A percentile compares a stretch with the other conserved stretches of the same genome.
Conservation (phyloP, 345 rosid genomes). For the Corymbia maculata region DNA sequence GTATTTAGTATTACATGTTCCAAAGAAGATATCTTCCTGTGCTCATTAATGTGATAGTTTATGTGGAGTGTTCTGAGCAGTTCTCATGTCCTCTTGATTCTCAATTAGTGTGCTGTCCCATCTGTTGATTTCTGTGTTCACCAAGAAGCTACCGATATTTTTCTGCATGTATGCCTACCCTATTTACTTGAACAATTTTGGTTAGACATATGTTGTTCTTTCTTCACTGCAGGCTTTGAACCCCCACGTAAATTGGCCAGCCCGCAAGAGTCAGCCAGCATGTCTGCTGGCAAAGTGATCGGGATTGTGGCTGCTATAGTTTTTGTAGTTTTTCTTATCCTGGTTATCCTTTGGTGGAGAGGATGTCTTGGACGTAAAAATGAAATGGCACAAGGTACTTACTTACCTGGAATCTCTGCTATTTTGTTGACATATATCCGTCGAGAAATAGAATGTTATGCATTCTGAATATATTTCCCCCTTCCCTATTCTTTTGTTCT, state of each 20-base stretch:
- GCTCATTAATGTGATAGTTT: neutral
- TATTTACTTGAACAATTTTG: neutral
- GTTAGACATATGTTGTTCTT: neutral
- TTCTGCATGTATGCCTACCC: neutral
- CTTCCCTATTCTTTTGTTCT: neutral
- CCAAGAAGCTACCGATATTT: neutral
- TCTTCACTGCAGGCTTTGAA: neutral
- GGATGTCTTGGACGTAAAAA: neutral
- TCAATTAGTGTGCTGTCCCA: neutral
- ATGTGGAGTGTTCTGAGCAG: neutral
- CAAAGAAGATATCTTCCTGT: neutral
- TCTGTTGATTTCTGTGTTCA: neutral
- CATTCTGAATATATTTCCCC: neutral
- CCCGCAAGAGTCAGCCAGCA: neutral
- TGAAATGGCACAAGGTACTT: neutral
- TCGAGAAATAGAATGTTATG: neutral
- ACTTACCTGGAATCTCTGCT: neutral
- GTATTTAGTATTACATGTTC: neutral
- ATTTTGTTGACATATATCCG: neutral
- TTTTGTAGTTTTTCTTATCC: neutral
- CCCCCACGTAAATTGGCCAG: neutral
- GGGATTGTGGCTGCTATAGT: neutral
- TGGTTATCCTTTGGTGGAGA: conserved; percentile 8
- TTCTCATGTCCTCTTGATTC: neutral
- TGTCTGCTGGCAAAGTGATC: neutral